Evolutionary conservation across 371 early-diverging fungal genomes (phyloP).

Genomic region (Mortierella sp.): DNA sequence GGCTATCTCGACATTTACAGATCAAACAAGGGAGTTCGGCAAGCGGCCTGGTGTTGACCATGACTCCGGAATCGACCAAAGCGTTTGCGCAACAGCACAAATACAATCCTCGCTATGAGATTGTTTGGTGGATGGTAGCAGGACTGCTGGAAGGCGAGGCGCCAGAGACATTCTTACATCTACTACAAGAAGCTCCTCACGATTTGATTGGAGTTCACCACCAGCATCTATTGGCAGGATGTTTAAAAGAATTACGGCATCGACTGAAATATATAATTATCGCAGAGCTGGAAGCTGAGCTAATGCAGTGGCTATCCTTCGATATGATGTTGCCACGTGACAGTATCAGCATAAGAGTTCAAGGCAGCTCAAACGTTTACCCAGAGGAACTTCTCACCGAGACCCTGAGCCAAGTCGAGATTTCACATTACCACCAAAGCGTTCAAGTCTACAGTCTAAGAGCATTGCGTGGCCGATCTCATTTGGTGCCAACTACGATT

Average conservation of each 20-base stretch:
- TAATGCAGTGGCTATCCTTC: neutral
- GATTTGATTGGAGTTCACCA: neutral
- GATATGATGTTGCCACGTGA: neutral
- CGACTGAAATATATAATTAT: neutral
- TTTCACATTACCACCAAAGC: too few relatives aligned
- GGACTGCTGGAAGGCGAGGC: neutral
- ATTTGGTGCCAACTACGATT: too few relatives aligned
- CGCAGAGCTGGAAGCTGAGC: neutral
- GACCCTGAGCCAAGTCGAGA: neutral
- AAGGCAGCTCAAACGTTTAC: neutral
- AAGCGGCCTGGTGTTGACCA: too few relatives aligned
- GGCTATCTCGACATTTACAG: neutral
- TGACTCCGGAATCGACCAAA: neutral
- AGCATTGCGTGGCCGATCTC: too few relatives aligned
- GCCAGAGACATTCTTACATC: neutral
- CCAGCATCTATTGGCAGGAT: neutral
- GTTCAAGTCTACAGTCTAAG: too few relatives aligned
- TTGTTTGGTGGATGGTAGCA: neutral
- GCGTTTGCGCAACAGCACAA: neutral
- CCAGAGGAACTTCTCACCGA: neutral
- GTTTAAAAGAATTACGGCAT: neutral
- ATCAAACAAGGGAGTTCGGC: neutral
- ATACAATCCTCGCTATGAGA: constrained; percentile 1
- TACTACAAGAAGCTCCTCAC: neutral
- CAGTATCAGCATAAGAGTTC: neutral